A percentile compares a stretch with the other conserved stretches of the same genome.
These are phyloP conservation scores for Stagonosporopsis rhizophila DNA, from an alignment of 2,329 filamentous ascomycete species.

Conservation along the genomic window DNA sequence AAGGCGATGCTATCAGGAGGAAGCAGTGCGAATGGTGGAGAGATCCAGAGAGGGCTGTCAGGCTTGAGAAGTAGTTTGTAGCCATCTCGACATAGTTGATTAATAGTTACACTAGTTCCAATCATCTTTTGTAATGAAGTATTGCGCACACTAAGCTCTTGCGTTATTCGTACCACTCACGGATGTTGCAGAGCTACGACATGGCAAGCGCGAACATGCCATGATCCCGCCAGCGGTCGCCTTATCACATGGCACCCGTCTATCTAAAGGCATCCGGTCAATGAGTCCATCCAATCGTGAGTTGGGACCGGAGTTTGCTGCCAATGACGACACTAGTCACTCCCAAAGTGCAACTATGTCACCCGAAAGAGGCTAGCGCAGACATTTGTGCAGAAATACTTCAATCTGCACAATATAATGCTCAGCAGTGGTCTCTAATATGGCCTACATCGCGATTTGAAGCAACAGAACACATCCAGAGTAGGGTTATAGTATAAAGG, in stretches of 20 bases:
- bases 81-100: neutral
- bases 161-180: too few relatives aligned
- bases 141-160: too few relatives aligned
- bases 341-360: neutral
- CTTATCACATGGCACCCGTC: neutral
- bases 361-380: neutral
- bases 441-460: neutral
- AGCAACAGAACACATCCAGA: neutral
- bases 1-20: constrained; percentile 35
- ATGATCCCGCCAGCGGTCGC: neutral
- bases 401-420: neutral
- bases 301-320: neutral
- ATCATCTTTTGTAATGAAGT: neutral
- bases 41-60: constrained; percentile 22
- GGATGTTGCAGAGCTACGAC: neutral
- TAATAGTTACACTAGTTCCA: neutral
- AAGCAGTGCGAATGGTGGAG: constrained; percentile 41
- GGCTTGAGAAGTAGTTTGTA: constrained; percentile 33
- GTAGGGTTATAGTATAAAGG: too few relatives aligned
- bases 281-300: too few relatives aligned
- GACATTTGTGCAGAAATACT: neutral
- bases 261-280: neutral
- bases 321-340: neutral
- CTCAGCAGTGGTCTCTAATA: neutral
- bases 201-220: neutral